Conservation (phyloP, 164 flowering plant genomes). For the Chimonanthus praecox region DNA sequence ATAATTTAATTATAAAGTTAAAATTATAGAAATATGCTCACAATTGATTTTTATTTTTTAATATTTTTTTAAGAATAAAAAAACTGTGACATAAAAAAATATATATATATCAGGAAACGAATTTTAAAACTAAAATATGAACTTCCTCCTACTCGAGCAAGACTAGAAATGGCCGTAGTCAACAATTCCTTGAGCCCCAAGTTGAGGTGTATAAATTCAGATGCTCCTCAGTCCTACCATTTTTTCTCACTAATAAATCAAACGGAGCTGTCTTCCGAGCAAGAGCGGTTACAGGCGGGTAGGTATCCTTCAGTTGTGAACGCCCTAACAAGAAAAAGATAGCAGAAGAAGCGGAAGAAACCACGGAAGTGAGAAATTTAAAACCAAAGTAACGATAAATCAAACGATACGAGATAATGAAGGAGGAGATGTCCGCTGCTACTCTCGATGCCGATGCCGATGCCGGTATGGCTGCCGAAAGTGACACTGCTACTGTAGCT, state of each 20-base stretch:
- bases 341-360: constrained; percentile 1
- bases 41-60: too few species aligned
- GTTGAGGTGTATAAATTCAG: too few species aligned
- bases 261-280: background rate
- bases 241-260: background rate
- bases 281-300: constrained; percentile 16
- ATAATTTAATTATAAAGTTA: too few species aligned
- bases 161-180: too few species aligned
- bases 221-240: background rate
- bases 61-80: too few species aligned
- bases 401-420: background rate
- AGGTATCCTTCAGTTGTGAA: background rate
- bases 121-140: too few species aligned
- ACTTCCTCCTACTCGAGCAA: too few species aligned
- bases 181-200: too few species aligned
- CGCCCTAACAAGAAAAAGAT: too few species aligned
- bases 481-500: constrained; percentile 10
- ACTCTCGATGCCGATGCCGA: background rate
- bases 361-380: background rate
- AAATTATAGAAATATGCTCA: too few species aligned
- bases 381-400: background rate
- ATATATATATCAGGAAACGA: too few species aligned
- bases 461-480: constrained; percentile 11
- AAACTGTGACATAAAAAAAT: too few species aligned
- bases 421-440: constrained; percentile 1